These are phyloP conservation scores for Mucor racemosus DNA, from an alignment of 371 early-diverging fungal species.

Conservation along the genomic window DNA sequence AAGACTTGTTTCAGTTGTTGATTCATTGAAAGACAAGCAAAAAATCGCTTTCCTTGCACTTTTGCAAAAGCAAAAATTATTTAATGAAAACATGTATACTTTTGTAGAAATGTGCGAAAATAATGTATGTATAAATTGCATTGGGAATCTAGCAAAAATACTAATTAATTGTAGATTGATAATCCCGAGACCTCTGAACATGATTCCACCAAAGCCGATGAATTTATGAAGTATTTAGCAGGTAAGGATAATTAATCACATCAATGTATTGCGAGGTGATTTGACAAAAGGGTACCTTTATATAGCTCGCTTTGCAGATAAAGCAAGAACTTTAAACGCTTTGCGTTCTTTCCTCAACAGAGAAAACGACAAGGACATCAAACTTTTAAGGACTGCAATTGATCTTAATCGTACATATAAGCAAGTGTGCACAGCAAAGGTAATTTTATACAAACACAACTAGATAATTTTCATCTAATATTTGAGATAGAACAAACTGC, in stretches of 20 bases:
- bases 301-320: constrained; percentile 62
- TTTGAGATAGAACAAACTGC: constrained; percentile 62
- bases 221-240: constrained; percentile 51
- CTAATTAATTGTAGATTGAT: constrained; percentile 9
- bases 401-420: constrained; percentile 34
- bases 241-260: constrained; percentile 25
- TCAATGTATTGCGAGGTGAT: background rate
- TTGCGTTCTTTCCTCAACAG: constrained; percentile 30
- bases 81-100: constrained; percentile 48
- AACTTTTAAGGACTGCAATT: constrained; percentile 27
- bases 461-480: background rate
- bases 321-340: constrained; percentile 35
- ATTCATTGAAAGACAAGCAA: constrained; percentile 53
- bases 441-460: constrained; percentile 4
- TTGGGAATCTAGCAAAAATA: background rate
- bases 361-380: constrained; percentile 27
- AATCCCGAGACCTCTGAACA: constrained; percentile 27
- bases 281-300: background rate
- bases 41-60: constrained; percentile 59
- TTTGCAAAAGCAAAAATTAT: constrained; percentile 56
- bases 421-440: constrained; percentile 33
- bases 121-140: constrained; percentile 7
- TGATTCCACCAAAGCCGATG: constrained; percentile 30
- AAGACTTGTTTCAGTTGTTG: constrained; percentile 60
- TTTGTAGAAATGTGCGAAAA: constrained; percentile 57